Conservation (phyloP, 1,139 yeast species). For the Pichia sp. region DNA sequence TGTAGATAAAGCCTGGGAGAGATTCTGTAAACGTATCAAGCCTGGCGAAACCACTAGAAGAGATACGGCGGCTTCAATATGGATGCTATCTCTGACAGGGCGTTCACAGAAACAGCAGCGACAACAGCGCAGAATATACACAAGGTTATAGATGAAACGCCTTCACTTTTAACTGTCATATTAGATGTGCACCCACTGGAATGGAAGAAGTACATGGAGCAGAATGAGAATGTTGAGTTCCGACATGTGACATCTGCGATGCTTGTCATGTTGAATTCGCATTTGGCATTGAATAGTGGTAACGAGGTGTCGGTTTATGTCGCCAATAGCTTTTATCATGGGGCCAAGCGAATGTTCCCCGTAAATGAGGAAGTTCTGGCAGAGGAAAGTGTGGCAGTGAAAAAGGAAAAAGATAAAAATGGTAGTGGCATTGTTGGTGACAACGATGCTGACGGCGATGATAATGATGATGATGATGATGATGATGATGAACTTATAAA, state of each 20-base stretch:
- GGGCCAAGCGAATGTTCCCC: conserved; percentile 74
- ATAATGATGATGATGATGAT: conserved; percentile 8
- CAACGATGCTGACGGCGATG: conserved; percentile 1
- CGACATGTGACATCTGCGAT: conserved; percentile 57
- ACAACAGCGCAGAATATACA: conserved; percentile 20
- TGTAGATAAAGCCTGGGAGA: no score
- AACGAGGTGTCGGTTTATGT: conserved; percentile 83
- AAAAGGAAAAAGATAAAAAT: conserved; percentile 3
- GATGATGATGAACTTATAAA: conserved; percentile 2
- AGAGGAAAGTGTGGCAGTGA: conserved; percentile 3
- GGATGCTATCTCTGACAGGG: conserved; percentile 75
- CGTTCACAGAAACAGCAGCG: conserved; percentile 45
- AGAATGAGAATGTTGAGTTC: conserved; percentile 39
- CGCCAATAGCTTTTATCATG: conserved; percentile 54
- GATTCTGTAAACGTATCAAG: no score
- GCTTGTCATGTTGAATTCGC: conserved; percentile 76
- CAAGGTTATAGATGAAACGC: conserved; percentile 55
- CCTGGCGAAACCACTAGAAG: no score
- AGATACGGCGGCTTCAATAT: conserved; percentile 32
- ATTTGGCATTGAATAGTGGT: conserved; percentile 76
- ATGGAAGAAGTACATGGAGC: conserved; percentile 53
- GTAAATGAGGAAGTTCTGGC: conserved; percentile 9
- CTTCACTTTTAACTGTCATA: conserved; percentile 74
- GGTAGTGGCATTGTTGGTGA: conserved; percentile 1
- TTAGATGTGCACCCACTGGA: conserved; percentile 75